Evolutionary conservation across 768 basidiomycete species (phyloP), one percentile per base, ranked within the genome.

Genomic region (Wakefieldia striispora): DNA sequence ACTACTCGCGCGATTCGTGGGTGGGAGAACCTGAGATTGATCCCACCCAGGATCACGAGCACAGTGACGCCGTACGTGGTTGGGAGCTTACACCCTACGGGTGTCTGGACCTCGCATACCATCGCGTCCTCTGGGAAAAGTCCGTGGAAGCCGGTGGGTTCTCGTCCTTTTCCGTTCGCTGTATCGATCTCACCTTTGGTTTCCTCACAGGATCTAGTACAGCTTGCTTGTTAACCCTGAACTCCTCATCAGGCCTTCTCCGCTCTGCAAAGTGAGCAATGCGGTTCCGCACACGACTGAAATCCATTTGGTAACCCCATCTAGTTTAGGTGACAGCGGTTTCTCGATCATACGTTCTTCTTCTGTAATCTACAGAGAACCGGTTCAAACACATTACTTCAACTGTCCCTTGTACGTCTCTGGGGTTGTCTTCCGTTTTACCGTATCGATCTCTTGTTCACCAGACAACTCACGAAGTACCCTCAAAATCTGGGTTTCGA

Each of bases 21-120:
- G 80, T 85, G 6, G 89, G 88, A 19, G 89, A 91, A 59, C 89
- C 88, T 6, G 89, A 91, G 62, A 81, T 83, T 17, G 88, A 90
- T 59, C 86, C 88, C 2, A 88, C 71, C 12, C 76, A 86, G 61
- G 85, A 87, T 45, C 83, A 87, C 50, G 82, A 84, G 51, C 81
- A 81, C 46, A 73, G 77, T 7, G 79, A 84, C 56, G 73, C 78
- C 45, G 73, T 83, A 23, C 84, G 82, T 59, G 88, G 87, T 27
- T 83, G 84, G 82, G 70, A 75, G 74, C 61, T 88, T 64, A 80
- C 82, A 31, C 82, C 89, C 11, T 72, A 74, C 51, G 82, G 88
- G 51, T 91, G 86, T 60, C 66, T 93, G 44, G 80, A 84, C 52
- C 71, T 84, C 38, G 86, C 90, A 3, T 83, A 89, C 67, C 77